Evolutionary conservation across 164 flowering plant species (phyloP), one percentile per base, ranked within the genome.

Genomic region (Amborella trichopoda): DNA sequence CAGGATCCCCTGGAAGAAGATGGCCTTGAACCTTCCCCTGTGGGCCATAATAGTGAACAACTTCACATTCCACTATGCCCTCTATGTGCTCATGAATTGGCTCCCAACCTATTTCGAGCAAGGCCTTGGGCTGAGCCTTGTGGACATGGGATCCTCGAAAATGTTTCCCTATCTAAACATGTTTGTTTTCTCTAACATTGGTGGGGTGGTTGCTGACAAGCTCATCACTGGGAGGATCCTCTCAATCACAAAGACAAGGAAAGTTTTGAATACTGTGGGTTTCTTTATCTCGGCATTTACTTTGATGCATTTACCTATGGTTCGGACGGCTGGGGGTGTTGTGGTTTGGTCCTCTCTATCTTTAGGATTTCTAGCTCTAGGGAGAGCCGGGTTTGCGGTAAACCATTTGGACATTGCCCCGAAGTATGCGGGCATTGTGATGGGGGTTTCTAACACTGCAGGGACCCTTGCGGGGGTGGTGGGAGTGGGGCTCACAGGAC

Each of bases 361-460:
- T 53, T 86, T 83, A 52, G 96, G 96, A 23, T 83, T 81, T 67
- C 67, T 87, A 62, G 94, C 96, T 4, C 66, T 88, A 4, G 94
- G 94, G 12, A 69, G 96, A 65, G 96, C 94, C 28, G 96, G 96
- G 13, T 87, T 87, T 70, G 96, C 96, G 3, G 90, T 87, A 43
- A 87, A 87, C 55, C 96, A 87, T 66, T 75, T 87, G 95, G 96
- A 83, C 62, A 62, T 86, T 62, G 93, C 96, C 52, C 96, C 96
- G 0, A 68, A 81, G 48, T 86, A 82, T 65, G 96, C 96, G 6
- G 96, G 93, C 40, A 83, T 86, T 46, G 76, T 86, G n/a, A 80
- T 86, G 96, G 96, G 96, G 44, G 76, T 86, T 45, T 86, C 96
- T n/a, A 83, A 86, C 53, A 86, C 96, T 5, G 93, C 96, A 14